phyloP scores from a whole-genome alignment of 139 green algal species.

The Picochlorum sp. region DNA sequence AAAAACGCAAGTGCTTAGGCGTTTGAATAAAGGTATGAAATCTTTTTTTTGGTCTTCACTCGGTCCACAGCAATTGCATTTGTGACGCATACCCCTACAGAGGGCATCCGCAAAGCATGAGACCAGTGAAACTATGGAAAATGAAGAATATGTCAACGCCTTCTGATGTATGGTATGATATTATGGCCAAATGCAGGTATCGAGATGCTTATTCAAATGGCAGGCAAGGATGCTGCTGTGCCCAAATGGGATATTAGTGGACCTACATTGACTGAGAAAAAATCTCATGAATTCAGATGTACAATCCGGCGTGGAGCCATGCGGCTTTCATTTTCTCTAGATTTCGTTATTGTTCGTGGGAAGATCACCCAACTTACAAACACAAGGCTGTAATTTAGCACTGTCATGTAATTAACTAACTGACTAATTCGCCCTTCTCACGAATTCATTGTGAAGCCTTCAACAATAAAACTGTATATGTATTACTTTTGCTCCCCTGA shows the following conservation, averaged over 20 bases:
- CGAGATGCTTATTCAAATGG: constrained; percentile 13
- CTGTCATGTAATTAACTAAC: too few relatives aligned
- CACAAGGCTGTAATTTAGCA: constrained; percentile 1
- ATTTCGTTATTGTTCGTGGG: constrained; percentile 5
- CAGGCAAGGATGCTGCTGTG: constrained; percentile 8
- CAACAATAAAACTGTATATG: neutral
- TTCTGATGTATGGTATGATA: neutral
- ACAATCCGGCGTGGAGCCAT: constrained; percentile 6
- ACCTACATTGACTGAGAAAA: neutral
- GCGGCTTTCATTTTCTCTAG: constrained; percentile 6
- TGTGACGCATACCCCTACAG: too few relatives aligned
- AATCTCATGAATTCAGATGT: neutral
- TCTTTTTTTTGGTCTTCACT: too few relatives aligned
- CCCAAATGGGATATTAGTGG: constrained; percentile 6
- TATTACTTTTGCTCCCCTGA: neutral
- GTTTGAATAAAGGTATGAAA: constrained; percentile 22
- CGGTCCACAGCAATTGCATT: too few relatives aligned
- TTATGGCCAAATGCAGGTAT: neutral
- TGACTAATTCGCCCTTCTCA: too few relatives aligned
- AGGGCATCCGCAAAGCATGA: too few relatives aligned
- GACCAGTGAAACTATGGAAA: too few relatives aligned
- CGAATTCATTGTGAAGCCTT: neutral
- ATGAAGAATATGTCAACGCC: neutral
- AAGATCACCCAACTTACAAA: constrained; percentile 11
- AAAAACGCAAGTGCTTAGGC: constrained; percentile 12